Base-by-base conservation (phyloP, 2,329 filamentous ascomycete genomes). In the Colletotrichum sp. region DNA sequence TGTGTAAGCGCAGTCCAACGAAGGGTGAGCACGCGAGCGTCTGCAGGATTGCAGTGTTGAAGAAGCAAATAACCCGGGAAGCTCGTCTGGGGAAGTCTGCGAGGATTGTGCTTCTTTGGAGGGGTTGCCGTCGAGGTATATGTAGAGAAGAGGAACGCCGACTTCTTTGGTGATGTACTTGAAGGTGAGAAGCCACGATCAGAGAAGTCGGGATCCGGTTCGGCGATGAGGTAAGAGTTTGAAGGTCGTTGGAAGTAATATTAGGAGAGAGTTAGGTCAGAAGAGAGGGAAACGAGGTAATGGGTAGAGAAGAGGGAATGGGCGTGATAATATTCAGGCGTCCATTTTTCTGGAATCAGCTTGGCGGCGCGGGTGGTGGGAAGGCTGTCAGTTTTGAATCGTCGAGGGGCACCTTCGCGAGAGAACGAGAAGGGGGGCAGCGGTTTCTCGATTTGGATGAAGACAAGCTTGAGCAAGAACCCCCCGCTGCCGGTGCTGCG, bases 301-400 rank as follows among this genome's bases (percentile, higher is more conserved):
- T 49, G 36, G 44, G 69, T 26, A 24, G 26, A 24, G 26, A 60
- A 32, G 70, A 55, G 21, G 55, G 44, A 39, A 49, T 32, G 30
- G 57, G 57, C 21, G 59, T 68, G 69, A 73, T 32, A 73, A 73
- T 39, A 73, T 68, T 68, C 69, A 76, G 57, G 69, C 73, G 57
- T 52, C 68, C 68, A 36, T 57, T 67, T 30, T 62, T 24, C 13
- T 16, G 15, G 18, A 24, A 15, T 30, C 5, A n/a, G 28, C 57
- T 32, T 21, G 68, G 18, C 32, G 73, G 26, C 34, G 49, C 30
- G 63, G 57, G 63, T 36, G 32, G 73, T 76, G 69, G 73, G 73
- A 75, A 75, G 73, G 73, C 73, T 75, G 63, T 70, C 62, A 75
- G 68, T 75, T 75, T 75, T 75, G 73, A 75, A 67, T 62, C 39